These are phyloP conservation scores for Penicillium sp. DNA, from an alignment of 2,329 filamentous ascomycete species.

Conservation along the genomic window DNA sequence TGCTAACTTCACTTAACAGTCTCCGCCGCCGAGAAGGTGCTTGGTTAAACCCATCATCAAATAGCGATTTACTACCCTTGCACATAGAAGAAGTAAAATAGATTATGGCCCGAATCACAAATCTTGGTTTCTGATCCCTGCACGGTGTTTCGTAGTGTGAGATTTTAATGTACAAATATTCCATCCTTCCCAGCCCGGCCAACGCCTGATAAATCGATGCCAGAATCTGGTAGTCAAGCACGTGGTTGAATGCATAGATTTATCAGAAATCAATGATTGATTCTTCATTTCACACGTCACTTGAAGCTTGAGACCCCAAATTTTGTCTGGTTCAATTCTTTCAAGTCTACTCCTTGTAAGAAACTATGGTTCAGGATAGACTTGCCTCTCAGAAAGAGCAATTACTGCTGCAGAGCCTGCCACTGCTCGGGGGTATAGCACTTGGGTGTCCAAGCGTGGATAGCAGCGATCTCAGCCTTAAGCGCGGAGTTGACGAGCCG, in stretches of 20 bases:
- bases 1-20: constrained; percentile 35
- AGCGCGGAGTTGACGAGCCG: constrained; percentile 79
- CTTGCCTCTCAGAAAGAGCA: background rate
- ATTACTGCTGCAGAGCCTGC: constrained; percentile 62
- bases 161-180: constrained; percentile 10
- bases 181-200: constrained; percentile 8
- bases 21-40: constrained; percentile 51
- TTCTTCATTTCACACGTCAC: background rate
- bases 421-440: constrained; percentile 91
- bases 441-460: constrained; percentile 94
- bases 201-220: constrained; percentile 10
- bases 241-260: background rate
- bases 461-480: constrained; percentile 82
- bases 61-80: background rate
- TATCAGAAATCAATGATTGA: background rate
- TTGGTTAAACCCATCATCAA: constrained; percentile 34
- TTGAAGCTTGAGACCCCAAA: background rate
- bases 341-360: background rate
- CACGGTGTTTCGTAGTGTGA: background rate
- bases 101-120: background rate
- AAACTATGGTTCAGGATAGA: background rate
- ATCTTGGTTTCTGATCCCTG: background rate
- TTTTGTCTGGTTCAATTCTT: background rate
- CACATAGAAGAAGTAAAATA: constrained; percentile 4
- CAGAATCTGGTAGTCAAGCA: background rate